These are phyloP conservation scores for Cryptococcus floricola DNA, from an alignment of 1,284 basidiomycete genomes.

Conservation along the genomic window DNA sequence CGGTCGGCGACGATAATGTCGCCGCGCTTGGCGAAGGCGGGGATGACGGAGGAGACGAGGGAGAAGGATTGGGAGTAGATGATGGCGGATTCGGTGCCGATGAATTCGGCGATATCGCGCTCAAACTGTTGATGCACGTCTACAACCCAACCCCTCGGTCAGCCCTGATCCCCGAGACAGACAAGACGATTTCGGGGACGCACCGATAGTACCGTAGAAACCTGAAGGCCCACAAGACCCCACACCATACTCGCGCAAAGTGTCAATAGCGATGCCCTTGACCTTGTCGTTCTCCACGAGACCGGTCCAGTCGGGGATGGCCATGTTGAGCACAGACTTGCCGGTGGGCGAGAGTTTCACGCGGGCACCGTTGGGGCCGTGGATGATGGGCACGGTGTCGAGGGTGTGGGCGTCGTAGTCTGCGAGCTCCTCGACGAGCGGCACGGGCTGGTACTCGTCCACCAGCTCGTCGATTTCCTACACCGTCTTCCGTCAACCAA, in stretches of 20 bases:
- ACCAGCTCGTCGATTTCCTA: slow-evolving; percentile 97
- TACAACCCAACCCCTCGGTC: slow-evolving; percentile 40
- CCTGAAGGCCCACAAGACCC: slow-evolving; percentile 95
- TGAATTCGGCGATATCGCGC: slow-evolving; percentile 80
- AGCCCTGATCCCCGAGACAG: no score
- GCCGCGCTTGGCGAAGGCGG: slow-evolving; percentile 95
- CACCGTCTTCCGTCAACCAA: not conserved
- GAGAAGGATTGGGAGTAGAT: slow-evolving; percentile 94
- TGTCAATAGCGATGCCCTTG: slow-evolving; percentile 79
- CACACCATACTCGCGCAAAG: slow-evolving; percentile 86
- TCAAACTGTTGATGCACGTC: slow-evolving; percentile 92
- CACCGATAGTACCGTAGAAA: slow-evolving; percentile 94
- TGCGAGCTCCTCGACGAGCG: slow-evolving; percentile 61
- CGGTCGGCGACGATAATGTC: slow-evolving; percentile 98
- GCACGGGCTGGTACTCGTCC: slow-evolving; percentile 89
- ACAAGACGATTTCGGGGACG: slow-evolving; percentile 32
- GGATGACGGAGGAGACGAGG: slow-evolving; percentile 89
- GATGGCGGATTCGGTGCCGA: slow-evolving; percentile 83
- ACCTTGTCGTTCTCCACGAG: slow-evolving; percentile 83
- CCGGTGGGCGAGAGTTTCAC: slow-evolving; percentile 71
- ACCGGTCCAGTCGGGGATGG: slow-evolving; percentile 89
- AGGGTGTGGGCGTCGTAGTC: slow-evolving; percentile 66
- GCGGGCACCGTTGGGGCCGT: slow-evolving; percentile 76
- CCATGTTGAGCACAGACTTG: slow-evolving; percentile 81
- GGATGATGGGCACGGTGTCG: slow-evolving; percentile 68